Base-by-base conservation (phyloP, 2,329 filamentous ascomycete species). In the Septoria linicola region DNA sequence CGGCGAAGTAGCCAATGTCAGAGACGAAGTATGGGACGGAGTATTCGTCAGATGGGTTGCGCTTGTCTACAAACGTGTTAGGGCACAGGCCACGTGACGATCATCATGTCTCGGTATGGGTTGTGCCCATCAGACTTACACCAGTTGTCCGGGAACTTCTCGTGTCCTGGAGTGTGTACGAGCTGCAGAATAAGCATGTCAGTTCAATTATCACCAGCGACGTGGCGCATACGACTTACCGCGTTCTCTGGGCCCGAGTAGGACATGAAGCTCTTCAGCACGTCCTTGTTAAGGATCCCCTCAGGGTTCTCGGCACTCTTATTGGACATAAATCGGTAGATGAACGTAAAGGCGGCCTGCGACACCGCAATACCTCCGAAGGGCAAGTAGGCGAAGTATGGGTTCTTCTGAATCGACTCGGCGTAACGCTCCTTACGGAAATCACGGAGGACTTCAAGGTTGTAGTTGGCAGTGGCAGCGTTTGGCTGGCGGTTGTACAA, bases 141-240 rank as follows among this genome's bases (percentile, higher is more conserved):
- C 63, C 63, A 69, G 58, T 75, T 72, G 45, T 53, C 36, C 72
- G 73, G 73, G 49, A 76, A 72, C 5, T 65, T 60, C 57, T 76
- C 73, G 36, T 69, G 51, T 21, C 70, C 72, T 7, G 57, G 59
- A 2, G 59, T 63, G 59, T 68, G 68, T 8, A 48, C 51, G 19
- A 61, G 54, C 23, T 27, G 23, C 23, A 27, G 23, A 27, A 10
- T 5, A 27, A 10, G 5, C 5, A 27, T 27, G 5, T 27, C 23
- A 10, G 23, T 27, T 27, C 23, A 10, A 27, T 10, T 5, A 27
- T 27, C 5, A 5, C 23, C 23, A 10, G 5, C 23, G 10, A 5
- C 23, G 23, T n/a, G n/a, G n/a, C n/a, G n/a, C n/a, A n/a, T n/a
- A 27, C 10, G 5, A 27, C 23, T 27, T 10, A 27, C 23, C 49